Evolutionary conservation across 768 basidiomycete genomes (phyloP).

Genomic region (Leucocoprinus leucothites): DNA sequence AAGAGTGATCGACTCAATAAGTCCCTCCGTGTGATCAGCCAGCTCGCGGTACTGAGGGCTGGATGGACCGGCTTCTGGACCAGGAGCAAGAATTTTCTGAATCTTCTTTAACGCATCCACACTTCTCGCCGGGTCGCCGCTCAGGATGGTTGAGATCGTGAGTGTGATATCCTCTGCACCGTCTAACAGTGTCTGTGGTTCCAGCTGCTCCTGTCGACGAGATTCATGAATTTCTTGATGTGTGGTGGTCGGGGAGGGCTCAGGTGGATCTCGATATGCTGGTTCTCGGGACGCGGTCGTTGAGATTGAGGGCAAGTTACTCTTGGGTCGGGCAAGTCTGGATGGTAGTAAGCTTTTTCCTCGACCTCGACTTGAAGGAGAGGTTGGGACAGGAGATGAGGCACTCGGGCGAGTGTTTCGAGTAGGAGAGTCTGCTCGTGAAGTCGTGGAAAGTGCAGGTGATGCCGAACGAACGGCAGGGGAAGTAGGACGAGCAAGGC

Average conservation of each 20-base stretch:
- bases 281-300: constrained; percentile 4
- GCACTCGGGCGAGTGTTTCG: constrained; percentile 25
- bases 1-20: constrained; percentile 87
- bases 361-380: constrained; percentile 45
- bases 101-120: constrained; percentile 94
- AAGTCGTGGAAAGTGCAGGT: constrained; percentile 30
- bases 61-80: constrained; percentile 69
- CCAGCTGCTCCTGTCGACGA: constrained; percentile 16
- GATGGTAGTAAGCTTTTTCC: constrained; percentile 75
- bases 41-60: constrained; percentile 73
- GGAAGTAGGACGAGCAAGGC: constrained; percentile 44
- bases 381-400: constrained; percentile 30
- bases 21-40: constrained; percentile 74
- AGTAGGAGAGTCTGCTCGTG: constrained; percentile 42
- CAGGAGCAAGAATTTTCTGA: constrained; percentile 78
- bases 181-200: constrained; percentile 30
- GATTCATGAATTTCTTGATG: constrained; percentile 4
- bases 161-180: constrained; percentile 64
- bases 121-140: constrained; percentile 79
- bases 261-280: constrained; percentile 25
- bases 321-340: constrained; percentile 64
- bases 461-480: constrained; percentile 44
- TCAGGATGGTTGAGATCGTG: constrained; percentile 85
- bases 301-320: constrained; percentile 34
- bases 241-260: constrained; percentile 1